Percentiles rank a stretch among this genome's conserved stretches.
These are phyloP conservation scores for Amanita rimosa DNA, from an alignment of 768 basidiomycete species.

Conservation along the genomic window DNA sequence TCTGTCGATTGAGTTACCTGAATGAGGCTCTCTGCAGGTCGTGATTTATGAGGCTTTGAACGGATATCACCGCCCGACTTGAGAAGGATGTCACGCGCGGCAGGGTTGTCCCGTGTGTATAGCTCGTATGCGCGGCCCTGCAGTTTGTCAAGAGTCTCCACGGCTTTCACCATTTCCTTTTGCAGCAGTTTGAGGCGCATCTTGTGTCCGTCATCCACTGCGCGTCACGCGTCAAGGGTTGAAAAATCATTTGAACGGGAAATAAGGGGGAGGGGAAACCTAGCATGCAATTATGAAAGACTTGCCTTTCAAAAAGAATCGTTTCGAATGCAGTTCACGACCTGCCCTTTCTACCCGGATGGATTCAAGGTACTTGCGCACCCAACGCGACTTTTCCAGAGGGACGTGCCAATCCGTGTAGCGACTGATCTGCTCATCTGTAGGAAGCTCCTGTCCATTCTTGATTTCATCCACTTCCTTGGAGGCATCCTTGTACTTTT, in stretches of 20 bases:
- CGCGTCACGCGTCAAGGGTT: neutral
- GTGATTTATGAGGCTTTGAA: neutral
- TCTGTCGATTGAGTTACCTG: neutral
- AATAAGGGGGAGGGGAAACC: neutral
- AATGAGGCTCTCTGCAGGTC: neutral
- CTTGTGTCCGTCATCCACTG: conserved; percentile 20
- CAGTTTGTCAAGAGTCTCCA: conserved; percentile 12
- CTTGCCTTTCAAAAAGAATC: conserved; percentile 9
- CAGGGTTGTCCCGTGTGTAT: neutral
- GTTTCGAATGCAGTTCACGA: conserved; percentile 17
- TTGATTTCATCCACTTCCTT: conserved; percentile 6
- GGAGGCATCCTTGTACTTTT: conserved; percentile 8
- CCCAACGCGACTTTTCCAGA: conserved; percentile 12
- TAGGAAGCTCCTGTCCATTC: conserved; percentile 2
- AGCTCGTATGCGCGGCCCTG: conserved; percentile 11
- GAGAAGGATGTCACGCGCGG: neutral
- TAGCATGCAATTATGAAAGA: neutral
- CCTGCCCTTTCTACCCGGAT: conserved; percentile 20
- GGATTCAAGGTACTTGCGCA: conserved; percentile 19
- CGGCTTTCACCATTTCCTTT: conserved; percentile 16
- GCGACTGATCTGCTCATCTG: neutral
- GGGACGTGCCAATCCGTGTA: neutral
- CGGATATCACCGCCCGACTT: neutral
- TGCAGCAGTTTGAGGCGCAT: conserved; percentile 17
- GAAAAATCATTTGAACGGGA: neutral